A percentile compares a stretch with the other conserved stretches of the same genome.
phyloP scores from a whole-genome alignment of 1,284 basidiomycete species.

The Ganoderma meredithae region DNA sequence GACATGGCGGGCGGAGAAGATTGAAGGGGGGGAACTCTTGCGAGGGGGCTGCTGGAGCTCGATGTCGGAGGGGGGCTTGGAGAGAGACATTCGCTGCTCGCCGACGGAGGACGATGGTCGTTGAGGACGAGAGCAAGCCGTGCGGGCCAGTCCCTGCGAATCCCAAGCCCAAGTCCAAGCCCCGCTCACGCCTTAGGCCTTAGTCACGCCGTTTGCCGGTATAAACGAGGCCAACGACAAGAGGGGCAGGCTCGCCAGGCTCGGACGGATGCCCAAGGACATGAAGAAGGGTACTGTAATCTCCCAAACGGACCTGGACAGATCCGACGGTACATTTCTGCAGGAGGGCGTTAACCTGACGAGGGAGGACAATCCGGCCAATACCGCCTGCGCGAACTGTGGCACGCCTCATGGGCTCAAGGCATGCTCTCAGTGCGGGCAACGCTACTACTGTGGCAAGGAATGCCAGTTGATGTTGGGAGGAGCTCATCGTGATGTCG shows the following conservation, averaged over 20 bases:
- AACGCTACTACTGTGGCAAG: slow-evolving; percentile 15
- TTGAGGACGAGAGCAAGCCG: background rate
- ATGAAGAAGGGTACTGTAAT: slow-evolving; percentile 21
- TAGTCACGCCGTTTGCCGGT: too few relatives aligned
- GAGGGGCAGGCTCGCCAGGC: background rate
- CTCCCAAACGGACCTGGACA: slow-evolving; percentile 7
- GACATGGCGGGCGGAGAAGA: slow-evolving; percentile 9
- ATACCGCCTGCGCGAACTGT: slow-evolving; percentile 20
- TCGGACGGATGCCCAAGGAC: background rate
- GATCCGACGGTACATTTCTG: slow-evolving; percentile 1
- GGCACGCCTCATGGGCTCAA: slow-evolving; percentile 18
- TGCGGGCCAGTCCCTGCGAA: too few relatives aligned
- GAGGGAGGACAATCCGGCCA: slow-evolving; percentile 14
- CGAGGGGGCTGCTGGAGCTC: background rate
- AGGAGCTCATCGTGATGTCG: background rate
- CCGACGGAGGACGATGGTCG: background rate
- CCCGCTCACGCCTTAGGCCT: too few relatives aligned
- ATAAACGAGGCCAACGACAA: too few relatives aligned
- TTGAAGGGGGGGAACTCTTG: background rate
- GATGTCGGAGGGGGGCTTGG: background rate
- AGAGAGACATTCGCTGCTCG: background rate
- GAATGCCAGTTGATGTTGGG: slow-evolving; percentile 1
- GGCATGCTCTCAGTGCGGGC: slow-evolving; percentile 18
- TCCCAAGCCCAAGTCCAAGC: background rate
- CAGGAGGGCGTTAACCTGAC: slow-evolving; percentile 13